phyloP scores from a whole-genome alignment of 306 rosid genomes.

The Trichosanthes cucumerina region DNA sequence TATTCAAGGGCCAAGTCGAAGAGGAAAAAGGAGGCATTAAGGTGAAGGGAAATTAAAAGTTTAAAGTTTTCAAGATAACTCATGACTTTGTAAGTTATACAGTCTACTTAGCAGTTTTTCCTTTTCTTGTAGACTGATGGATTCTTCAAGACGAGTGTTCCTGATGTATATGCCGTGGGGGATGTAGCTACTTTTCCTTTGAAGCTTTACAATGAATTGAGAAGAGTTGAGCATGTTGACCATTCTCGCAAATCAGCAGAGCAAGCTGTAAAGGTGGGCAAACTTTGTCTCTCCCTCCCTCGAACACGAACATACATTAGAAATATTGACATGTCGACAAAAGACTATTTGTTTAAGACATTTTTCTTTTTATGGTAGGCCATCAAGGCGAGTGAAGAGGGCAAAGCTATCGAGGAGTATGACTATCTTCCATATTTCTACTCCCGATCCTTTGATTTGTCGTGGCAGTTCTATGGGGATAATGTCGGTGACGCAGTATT shows the following conservation, averaged over 20 bases:
- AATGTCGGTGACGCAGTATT: constrained; percentile 80
- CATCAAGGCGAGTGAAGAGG: constrained; percentile 68
- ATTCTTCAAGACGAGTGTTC: constrained; percentile 67
- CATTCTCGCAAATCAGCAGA: constrained; percentile 96
- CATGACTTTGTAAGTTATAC: background rate
- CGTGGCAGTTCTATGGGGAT: constrained; percentile 97
- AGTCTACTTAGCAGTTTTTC: background rate
- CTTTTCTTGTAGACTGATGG: constrained; percentile 61
- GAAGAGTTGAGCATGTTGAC: constrained; percentile 96
- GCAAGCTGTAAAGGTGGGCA: constrained; percentile 78
- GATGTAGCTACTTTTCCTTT: constrained; percentile 95
- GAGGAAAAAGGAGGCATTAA: constrained; percentile 92
- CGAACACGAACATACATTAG: background rate
- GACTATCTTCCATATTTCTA: constrained; percentile 97
- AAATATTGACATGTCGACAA: background rate
- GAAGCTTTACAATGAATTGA: constrained; percentile 66
- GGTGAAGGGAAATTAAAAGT: constrained; percentile 23
- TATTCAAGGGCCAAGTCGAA: constrained; percentile 92
- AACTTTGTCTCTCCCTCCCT: background rate
- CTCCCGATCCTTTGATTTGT: constrained; percentile 76
- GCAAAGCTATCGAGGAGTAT: constrained; percentile 59
- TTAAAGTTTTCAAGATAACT: background rate
- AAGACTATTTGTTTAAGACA: background rate
- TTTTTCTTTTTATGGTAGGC: constrained; percentile 38
- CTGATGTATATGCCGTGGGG: constrained; percentile 88